Evolutionary conservation across 2,329 filamentous ascomycete species (phyloP), one percentile per base, ranked within the genome.

Genomic region (Claviceps paspali): DNA sequence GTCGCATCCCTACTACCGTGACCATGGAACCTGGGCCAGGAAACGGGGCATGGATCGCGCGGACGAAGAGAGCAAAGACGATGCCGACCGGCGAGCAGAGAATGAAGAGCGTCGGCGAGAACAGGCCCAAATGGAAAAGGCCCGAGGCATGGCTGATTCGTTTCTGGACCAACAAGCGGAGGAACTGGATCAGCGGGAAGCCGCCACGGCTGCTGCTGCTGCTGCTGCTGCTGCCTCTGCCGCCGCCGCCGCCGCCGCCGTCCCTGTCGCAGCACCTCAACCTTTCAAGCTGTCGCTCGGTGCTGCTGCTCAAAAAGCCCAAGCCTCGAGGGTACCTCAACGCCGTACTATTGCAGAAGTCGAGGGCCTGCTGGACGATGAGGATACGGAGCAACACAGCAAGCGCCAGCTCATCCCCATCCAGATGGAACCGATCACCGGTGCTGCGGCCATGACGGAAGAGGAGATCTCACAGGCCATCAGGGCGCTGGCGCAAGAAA

Each of bases 281-380:
- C 79, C 79, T 18, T 92, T 96, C 71, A 96, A 94, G 57, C 72
- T 96, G 40, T 94, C 86, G 2, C 78, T 96, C 19, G 87, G 87
- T 38, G 85, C 85, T 1, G 84, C 87, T 0, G 83, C 85, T 0
- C 85, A 92, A 55, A 85, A 68, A 48, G 68, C 68, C 0, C 69
- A 73, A 35, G 70, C 70, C 0, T 70, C 72, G 40, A 64, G 68
- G 29, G 61, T 62, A 1, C 63, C 73, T 0, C 67, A 73, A 40
- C 73, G 83, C 41, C 80, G 86, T 42, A 93, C 85, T 0, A 79
- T 93, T 43, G 86, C 86, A 39, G 91, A 98, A 54, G 84, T 98
- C 38, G 91, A 96, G 64, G 85, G 85, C 23, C 67, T 98, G 1
- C 67, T 98, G 45, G 91, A 96, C 61, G 87, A 96, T 57, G 91